Percentiles rank a stretch among this genome's conserved stretches.
phyloP scores from a whole-genome alignment of 179 eudicot species.

The Drosera spatulata region DNA sequence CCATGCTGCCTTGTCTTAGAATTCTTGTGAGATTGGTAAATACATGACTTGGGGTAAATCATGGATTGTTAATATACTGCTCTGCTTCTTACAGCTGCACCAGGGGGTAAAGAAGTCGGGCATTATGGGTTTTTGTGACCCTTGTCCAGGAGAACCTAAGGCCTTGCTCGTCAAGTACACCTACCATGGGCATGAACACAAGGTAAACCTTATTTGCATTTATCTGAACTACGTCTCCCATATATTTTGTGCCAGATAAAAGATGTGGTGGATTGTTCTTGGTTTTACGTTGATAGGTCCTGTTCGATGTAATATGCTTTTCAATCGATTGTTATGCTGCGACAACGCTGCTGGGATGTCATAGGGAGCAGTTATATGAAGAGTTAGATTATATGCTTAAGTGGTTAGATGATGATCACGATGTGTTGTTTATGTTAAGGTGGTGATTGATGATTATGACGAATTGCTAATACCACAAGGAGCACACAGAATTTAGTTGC shows the following conservation, averaged over 20 bases:
- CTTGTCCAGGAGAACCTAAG: conserved; percentile 86
- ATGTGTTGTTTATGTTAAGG: conserved; percentile 22
- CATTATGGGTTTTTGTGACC: conserved; percentile 97
- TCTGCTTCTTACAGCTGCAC: conserved; percentile 48
- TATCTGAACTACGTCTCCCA: not conserved
- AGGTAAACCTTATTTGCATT: conserved; percentile 22
- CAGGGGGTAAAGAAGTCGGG: conserved; percentile 96
- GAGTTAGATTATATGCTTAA: too few relatives aligned
- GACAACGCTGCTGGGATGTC: too few relatives aligned
- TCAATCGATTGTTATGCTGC: too few relatives aligned
- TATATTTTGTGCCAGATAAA: not conserved
- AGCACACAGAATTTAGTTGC: conserved; percentile 32
- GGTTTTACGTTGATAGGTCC: too few relatives aligned
- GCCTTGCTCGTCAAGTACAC: conserved; percentile 62
- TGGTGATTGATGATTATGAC: conserved; percentile 54
- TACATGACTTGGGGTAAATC: not conserved
- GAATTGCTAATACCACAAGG: conserved; percentile 62
- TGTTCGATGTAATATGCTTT: too few relatives aligned
- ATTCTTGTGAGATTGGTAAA: not conserved
- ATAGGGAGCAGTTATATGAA: too few relatives aligned
- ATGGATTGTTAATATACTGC: not conserved
- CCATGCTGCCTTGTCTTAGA: too few relatives aligned
- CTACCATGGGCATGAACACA: conserved; percentile 28
- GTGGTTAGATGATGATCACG: not conserved
- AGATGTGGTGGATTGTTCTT: too few relatives aligned